A percentile compares a stretch with the other conserved stretches of the same genome.
phyloP scores from a whole-genome alignment of 1,284 basidiomycete species.

The Irpex lacteus region DNA sequence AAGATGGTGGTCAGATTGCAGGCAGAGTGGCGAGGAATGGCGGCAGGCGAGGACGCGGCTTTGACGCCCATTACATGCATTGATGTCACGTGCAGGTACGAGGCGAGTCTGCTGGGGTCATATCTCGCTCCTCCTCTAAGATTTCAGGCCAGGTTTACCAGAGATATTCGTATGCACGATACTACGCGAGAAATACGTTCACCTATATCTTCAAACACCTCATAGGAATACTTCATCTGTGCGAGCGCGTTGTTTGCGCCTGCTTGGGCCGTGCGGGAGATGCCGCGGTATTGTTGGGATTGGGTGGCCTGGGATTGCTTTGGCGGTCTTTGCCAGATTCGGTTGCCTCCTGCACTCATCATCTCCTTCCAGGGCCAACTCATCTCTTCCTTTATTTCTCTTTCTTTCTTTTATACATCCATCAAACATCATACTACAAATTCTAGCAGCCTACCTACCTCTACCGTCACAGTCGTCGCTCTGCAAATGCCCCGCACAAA shows the following conservation, averaged over 20 bases:
- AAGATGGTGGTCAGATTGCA: not conserved
- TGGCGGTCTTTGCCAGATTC: not conserved
- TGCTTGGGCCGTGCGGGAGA: not conserved
- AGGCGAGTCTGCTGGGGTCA: not conserved
- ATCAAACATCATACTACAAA: not conserved
- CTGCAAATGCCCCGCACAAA: slow-evolving; percentile 12
- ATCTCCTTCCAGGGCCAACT: not conserved
- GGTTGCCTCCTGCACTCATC: not conserved
- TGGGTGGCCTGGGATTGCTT: not conserved
- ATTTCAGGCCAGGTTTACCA: too few relatives aligned
- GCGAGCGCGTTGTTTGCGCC: not conserved
- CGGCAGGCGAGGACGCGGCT: not conserved
- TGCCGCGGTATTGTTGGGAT: not conserved
- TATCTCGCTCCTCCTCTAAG: too few relatives aligned
- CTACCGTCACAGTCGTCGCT: not conserved
- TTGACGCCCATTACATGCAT: not conserved
- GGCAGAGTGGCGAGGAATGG: not conserved
- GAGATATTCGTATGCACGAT: not conserved
- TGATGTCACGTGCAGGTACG: not conserved
- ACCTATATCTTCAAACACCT: not conserved
- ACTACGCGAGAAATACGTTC: not conserved
- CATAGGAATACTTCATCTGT: not conserved
- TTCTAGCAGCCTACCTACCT: not conserved
- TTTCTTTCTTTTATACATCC: not conserved
- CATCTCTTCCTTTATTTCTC: not conserved